These are phyloP conservation scores for Spergularia marina DNA, from an alignment of 148 eudicot genomes.

Conservation along the genomic window DNA sequence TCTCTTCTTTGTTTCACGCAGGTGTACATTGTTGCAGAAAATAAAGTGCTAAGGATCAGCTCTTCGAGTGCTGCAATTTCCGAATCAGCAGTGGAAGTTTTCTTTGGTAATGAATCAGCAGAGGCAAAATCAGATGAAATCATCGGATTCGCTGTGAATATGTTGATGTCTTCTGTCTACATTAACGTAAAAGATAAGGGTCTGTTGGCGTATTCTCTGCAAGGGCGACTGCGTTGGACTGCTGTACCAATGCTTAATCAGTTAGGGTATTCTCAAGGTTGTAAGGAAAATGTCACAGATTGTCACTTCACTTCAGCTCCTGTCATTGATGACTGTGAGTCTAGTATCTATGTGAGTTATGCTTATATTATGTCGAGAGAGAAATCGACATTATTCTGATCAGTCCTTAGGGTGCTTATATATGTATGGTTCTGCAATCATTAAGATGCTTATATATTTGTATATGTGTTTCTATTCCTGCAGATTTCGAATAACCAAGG, in stretches of 20 bases:
- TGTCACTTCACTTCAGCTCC: conserved; percentile 69
- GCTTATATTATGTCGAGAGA: background rate
- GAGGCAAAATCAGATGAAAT: conserved; percentile 50
- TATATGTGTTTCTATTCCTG: conserved; percentile 20
- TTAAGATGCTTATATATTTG: background rate
- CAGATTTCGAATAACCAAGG: conserved; percentile 84
- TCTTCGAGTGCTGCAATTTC: conserved; percentile 35
- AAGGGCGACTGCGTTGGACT: conserved; percentile 68
- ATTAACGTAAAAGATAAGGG: conserved; percentile 60
- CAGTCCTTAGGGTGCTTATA: background rate
- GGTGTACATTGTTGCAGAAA: conserved; percentile 88
- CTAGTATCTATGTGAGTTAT: conserved; percentile 74
- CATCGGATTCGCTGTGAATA: conserved; percentile 62
- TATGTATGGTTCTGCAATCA: no score
- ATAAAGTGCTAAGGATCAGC: conserved; percentile 55
- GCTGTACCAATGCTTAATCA: conserved; percentile 56
- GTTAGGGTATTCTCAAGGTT: conserved; percentile 75
- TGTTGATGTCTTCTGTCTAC: conserved; percentile 55
- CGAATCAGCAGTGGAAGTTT: conserved; percentile 51
- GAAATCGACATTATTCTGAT: no score
- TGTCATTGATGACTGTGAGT: conserved; percentile 79
- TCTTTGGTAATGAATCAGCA: conserved; percentile 51
- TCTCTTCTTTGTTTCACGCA: conserved; percentile 23
- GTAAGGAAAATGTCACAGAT: conserved; percentile 54
- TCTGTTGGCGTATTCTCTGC: conserved; percentile 55